phyloP scores from a whole-genome alignment of 176 grass and related monocot genomes.

The Alopecurus myosuroides region DNA sequence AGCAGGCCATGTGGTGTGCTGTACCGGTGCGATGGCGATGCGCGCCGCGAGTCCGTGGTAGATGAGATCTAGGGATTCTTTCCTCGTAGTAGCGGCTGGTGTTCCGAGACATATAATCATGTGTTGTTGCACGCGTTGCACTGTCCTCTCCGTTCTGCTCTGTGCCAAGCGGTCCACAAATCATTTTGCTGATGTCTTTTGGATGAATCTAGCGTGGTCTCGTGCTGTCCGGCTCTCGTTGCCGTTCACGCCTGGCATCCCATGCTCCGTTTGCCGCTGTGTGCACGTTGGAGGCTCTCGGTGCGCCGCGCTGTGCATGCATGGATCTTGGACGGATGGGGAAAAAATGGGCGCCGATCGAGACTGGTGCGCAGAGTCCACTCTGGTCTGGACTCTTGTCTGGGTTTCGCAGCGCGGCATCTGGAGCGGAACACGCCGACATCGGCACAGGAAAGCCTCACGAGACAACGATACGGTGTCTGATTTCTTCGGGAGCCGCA shows the following conservation, averaged over 20 bases:
- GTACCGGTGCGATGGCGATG: neutral
- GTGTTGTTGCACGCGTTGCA: neutral
- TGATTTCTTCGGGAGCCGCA: neutral
- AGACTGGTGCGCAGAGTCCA: neutral
- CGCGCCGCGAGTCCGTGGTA: neutral
- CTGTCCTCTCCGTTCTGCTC: neutral
- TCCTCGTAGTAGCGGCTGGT: neutral
- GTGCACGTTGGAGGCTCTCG: neutral
- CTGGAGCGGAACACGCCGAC: neutral
- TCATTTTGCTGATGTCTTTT: neutral
- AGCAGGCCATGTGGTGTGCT: neutral
- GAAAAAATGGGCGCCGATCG: neutral
- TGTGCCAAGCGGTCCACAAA: too few species aligned
- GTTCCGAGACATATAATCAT: neutral
- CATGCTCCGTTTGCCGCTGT: too few species aligned
- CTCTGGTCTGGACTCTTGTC: slow-evolving; percentile 6
- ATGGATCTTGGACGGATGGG: neutral
- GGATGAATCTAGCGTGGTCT: neutral
- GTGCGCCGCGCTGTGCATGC: neutral
- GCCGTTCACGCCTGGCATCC: neutral
- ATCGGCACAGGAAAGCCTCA: neutral
- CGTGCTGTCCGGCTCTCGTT: neutral
- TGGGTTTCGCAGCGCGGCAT: neutral
- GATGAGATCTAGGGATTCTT: slow-evolving; percentile 12
- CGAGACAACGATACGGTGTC: neutral